Conservation (phyloP, 2,329 filamentous ascomycete genomes). For the Ceratocystis cubensis region DNA sequence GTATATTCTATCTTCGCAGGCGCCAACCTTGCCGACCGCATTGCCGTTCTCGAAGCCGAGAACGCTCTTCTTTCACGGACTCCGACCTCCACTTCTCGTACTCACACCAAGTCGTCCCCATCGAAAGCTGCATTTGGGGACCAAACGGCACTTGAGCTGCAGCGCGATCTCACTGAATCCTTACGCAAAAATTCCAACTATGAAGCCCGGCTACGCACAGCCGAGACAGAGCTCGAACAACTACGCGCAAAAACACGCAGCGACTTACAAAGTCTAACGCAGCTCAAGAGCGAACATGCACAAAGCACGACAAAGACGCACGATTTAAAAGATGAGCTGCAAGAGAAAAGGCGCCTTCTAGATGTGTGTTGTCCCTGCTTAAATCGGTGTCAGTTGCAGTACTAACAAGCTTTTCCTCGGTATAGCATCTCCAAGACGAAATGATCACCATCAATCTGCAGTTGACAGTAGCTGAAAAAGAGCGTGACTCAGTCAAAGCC, state of each 20-base stretch:
- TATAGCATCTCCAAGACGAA: constrained; percentile 76
- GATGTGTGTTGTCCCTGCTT: constrained; percentile 38
- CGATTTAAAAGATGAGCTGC: constrained; percentile 76
- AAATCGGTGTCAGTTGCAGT: not conserved
- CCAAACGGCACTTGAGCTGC: constrained; percentile 36
- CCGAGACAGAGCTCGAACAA: constrained; percentile 51
- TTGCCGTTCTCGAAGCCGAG: constrained; percentile 50
- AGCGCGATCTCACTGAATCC: constrained; percentile 61
- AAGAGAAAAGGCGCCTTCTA: constrained; percentile 69
- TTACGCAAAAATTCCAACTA: constrained; percentile 60
- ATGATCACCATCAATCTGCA: constrained; percentile 78
- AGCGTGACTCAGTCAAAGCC: constrained; percentile 54
- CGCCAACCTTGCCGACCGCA: constrained; percentile 53
- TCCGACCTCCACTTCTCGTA: constrained; percentile 21
- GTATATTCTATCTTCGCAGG: constrained; percentile 32
- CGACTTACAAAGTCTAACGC: constrained; percentile 49
- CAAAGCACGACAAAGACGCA: constrained; percentile 53
- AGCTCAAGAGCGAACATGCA: constrained; percentile 50
- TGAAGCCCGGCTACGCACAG: constrained; percentile 48
- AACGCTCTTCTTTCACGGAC: constrained; percentile 32
- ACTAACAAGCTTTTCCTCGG: not conserved
- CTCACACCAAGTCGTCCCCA: not conserved
- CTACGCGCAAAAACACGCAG: constrained; percentile 47
- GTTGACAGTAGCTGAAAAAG: constrained; percentile 72
- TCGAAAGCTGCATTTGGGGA: not conserved